Conservation (phyloP, 495 filamentous ascomycete genomes). For the Astrothelium subdiscretum region DNA sequence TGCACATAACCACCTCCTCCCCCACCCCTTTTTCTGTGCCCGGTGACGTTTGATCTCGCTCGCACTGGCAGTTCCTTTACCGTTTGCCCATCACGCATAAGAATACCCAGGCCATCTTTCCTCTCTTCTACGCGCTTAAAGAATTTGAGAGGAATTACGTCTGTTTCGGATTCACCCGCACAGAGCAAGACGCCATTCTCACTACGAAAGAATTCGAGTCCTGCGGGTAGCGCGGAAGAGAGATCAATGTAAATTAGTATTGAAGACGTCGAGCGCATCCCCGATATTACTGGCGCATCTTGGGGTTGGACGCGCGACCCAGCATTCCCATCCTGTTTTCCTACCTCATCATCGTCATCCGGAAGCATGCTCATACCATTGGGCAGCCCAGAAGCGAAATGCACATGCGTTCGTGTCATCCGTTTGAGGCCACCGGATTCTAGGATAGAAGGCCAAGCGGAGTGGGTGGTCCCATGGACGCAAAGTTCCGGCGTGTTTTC, state of each 20-base stretch:
- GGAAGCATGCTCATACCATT: constrained; percentile 25
- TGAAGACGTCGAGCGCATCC: constrained; percentile 72
- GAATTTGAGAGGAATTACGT: constrained; percentile 22
- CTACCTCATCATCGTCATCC: constrained; percentile 19
- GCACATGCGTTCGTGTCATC: constrained; percentile 79
- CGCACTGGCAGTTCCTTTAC: constrained; percentile 17
- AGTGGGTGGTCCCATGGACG: constrained; percentile 80
- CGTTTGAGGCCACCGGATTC: constrained; percentile 59
- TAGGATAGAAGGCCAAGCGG: constrained; percentile 61
- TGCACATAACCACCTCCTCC: too few relatives aligned
- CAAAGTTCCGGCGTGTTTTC: constrained; percentile 49
- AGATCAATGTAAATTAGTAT: constrained; percentile 74
- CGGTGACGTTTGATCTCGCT: too few relatives aligned
- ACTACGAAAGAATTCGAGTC: constrained; percentile 70
- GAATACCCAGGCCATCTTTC: constrained; percentile 16
- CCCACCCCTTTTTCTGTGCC: too few relatives aligned
- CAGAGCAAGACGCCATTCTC: constrained; percentile 58
- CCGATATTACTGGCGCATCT: constrained; percentile 53
- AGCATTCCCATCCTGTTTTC: constrained; percentile 9
- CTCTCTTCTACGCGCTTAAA: constrained; percentile 28
- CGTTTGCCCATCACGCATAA: constrained; percentile 23
- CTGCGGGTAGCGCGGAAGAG: constrained; percentile 47
- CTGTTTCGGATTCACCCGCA: constrained; percentile 23
- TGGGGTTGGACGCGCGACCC: neutral
- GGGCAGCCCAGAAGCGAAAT: constrained; percentile 65